Conservation (phyloP, 2,329 filamentous ascomycete species). For the Neonectria magnoliae region DNA sequence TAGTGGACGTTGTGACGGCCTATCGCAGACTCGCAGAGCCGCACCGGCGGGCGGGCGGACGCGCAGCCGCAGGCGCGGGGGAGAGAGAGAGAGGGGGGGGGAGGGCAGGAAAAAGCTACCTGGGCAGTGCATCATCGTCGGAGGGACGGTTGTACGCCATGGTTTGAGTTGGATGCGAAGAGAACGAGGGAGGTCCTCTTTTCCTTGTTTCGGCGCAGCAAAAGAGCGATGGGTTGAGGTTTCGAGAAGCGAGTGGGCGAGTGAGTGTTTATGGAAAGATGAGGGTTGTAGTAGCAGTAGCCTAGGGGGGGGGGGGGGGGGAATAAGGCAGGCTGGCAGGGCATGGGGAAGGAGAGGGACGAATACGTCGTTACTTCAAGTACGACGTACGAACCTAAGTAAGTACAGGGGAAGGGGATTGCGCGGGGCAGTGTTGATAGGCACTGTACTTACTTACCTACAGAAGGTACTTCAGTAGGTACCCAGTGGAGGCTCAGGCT, state of each 20-base stretch:
- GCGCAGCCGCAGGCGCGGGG: constrained; percentile 12
- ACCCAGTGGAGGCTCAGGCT: not conserved
- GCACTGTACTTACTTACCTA: not conserved
- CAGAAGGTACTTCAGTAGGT: constrained; percentile 5
- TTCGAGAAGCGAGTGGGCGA: constrained; percentile 1
- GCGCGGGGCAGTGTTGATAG: constrained; percentile 19
- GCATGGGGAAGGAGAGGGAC: constrained; percentile 3
- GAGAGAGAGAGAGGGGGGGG: constrained; percentile 25
- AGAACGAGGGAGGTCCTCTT: not conserved
- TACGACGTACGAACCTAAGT: too few species aligned
- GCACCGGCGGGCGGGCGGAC: constrained; percentile 27
- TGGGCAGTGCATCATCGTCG: constrained; percentile 94
- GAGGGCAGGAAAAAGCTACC: constrained; percentile 61
- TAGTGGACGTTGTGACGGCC: constrained; percentile 17
- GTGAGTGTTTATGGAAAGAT: not conserved
- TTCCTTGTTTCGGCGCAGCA: constrained; percentile 7
- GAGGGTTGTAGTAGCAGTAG: not conserved
- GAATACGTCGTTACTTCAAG: not conserved
- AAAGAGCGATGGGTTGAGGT: constrained; percentile 12
- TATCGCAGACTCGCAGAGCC: constrained; percentile 32
- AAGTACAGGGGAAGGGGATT: constrained; percentile 1
- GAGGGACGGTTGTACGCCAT: constrained; percentile 97
- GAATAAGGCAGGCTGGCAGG: not conserved
- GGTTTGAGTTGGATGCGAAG: constrained; percentile 18
- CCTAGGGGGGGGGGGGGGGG: not conserved